Percentiles rank a stretch among this genome's conserved stretches.
These are phyloP conservation scores for Mesotaenium endlicherianum DNA, from an alignment of 139 green algal genomes.

Conservation along the genomic window DNA sequence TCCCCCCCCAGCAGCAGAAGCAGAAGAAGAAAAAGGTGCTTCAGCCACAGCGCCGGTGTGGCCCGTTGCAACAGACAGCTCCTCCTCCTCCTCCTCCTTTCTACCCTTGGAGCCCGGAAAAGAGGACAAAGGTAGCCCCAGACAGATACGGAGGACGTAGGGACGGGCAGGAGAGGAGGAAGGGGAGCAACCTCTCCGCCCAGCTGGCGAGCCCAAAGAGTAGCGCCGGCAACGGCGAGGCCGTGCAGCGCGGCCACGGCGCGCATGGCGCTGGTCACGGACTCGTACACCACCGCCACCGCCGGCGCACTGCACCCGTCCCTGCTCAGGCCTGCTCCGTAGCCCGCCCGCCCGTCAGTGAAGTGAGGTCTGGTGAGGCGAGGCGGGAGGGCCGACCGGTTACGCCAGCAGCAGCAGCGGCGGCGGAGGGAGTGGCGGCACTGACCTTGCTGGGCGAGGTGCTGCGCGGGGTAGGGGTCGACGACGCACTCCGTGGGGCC, in stretches of 20 bases:
- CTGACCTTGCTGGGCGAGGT: neutral
- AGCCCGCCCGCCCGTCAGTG: neutral
- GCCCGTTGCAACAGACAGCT: too few species aligned
- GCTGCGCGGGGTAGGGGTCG: neutral
- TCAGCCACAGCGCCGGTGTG: too few species aligned
- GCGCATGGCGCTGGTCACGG: constrained; percentile 66
- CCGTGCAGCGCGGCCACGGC: constrained; percentile 77
- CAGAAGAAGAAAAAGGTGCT: too few species aligned
- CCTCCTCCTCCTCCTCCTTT: too few species aligned
- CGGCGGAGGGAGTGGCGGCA: neutral
- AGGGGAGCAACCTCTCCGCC: constrained; percentile 59
- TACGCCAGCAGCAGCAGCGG: neutral
- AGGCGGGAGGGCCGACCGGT: neutral
- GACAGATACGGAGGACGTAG: too few species aligned
- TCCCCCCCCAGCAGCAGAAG: neutral
- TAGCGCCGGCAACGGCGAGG: constrained; percentile 21
- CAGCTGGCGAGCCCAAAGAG: constrained; percentile 55
- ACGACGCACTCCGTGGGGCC: neutral
- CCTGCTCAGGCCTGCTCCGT: constrained; percentile 53
- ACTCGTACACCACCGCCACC: constrained; percentile 67
- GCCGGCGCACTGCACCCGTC: constrained; percentile 73
- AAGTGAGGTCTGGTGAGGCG: neutral
- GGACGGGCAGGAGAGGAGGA: too few species aligned
- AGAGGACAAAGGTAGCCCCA: neutral
- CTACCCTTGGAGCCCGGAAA: neutral